phyloP scores from a whole-genome alignment of 495 filamentous ascomycete genomes.

The Hypoxylon fragiforme region DNA sequence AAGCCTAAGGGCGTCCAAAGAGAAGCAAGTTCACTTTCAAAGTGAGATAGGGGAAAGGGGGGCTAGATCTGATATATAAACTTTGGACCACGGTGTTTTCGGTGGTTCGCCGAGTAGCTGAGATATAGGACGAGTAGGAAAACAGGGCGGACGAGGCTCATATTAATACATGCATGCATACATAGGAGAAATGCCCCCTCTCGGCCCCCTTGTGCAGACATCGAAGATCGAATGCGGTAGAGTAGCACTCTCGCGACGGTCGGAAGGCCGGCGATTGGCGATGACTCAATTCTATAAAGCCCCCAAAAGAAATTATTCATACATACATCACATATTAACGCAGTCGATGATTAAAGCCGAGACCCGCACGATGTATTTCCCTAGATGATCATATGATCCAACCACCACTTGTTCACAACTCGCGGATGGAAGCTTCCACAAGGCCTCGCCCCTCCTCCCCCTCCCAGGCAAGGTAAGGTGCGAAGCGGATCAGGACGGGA shows the following conservation, averaged over 20 bases:
- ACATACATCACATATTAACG: too few species aligned
- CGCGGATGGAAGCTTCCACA: conserved; percentile 29
- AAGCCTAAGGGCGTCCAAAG: conserved; percentile 3
- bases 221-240: conserved; percentile 25
- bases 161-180: too few species aligned
- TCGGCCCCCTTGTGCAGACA: conserved; percentile 4
- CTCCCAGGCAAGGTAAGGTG: too few species aligned
- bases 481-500: conserved; percentile 28
- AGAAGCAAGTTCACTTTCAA: conserved; percentile 10
- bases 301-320: not conserved
- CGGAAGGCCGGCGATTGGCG: conserved; percentile 24
- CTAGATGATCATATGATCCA: conserved; percentile 29
- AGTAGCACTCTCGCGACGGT: conserved; percentile 22
- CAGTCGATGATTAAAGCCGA: conserved; percentile 24
- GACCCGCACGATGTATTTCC: conserved; percentile 25
- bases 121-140: conserved; percentile 11
- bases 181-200: conserved; percentile 22
- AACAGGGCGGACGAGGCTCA: conserved; percentile 18
- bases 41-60: too few species aligned
- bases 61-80: conserved; percentile 19
- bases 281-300: conserved; percentile 24
- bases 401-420: not conserved
- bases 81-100: conserved; percentile 25
- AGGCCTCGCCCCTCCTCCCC: too few species aligned
- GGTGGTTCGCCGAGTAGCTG: conserved; percentile 27